A percentile compares a stretch with the other conserved stretches of the same genome.
Conservation (phyloP, 2,329 filamentous ascomycete species). For the Botrytis tulipae region DNA sequence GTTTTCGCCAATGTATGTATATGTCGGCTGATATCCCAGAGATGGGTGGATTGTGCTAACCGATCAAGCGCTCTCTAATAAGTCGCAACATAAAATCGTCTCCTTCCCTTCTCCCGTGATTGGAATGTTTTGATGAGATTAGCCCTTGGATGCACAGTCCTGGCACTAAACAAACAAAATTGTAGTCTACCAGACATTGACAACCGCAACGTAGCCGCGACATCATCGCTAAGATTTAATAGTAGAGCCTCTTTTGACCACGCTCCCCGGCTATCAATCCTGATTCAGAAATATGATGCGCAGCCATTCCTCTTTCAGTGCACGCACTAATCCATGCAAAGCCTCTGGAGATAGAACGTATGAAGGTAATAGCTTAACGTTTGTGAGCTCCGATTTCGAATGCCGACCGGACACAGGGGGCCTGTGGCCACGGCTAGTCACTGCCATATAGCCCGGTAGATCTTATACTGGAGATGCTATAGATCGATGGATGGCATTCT, state of each 20-base stretch:
- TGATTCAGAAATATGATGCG: background rate
- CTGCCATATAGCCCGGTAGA: no score
- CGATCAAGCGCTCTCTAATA: background rate
- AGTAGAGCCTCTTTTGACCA: background rate
- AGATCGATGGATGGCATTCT: background rate
- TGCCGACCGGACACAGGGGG: background rate
- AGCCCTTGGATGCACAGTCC: background rate
- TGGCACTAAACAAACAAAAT: background rate
- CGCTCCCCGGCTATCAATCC: background rate
- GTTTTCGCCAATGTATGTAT: background rate
- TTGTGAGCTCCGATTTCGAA: background rate
- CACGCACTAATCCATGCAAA: background rate
- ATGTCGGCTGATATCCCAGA: background rate
- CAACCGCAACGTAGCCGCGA: background rate
- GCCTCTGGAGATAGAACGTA: background rate
- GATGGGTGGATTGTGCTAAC: background rate
- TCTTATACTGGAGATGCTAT: background rate
- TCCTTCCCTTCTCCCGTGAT: background rate
- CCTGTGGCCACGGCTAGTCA: no score
- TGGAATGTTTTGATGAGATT: background rate
- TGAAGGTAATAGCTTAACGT: background rate
- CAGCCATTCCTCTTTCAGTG: background rate
- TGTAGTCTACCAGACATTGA: background rate
- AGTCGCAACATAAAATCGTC: background rate
- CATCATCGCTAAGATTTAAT: background rate